phyloP scores from a whole-genome alignment of 768 basidiomycete genomes.

The Macrolepiota albuminosa region DNA sequence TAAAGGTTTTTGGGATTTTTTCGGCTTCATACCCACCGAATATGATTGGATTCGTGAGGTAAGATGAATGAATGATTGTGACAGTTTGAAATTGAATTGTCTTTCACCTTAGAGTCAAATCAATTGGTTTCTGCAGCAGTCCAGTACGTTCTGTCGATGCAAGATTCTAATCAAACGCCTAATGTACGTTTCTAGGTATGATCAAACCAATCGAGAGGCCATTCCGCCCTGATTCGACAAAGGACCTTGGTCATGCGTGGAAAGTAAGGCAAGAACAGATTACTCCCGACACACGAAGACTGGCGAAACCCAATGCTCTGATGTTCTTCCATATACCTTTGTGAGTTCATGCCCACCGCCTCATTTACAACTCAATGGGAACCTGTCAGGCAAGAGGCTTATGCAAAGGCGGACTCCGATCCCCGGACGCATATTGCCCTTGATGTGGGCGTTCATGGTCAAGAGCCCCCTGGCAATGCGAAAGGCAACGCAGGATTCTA shows the following conservation, averaged over 20 bases:
- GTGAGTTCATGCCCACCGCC: slow-evolving; percentile 34
- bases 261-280: slow-evolving; percentile 55
- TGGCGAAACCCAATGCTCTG: slow-evolving; percentile 92
- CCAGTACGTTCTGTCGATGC: slow-evolving; percentile 35
- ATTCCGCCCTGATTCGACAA: slow-evolving; percentile 70
- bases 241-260: slow-evolving; percentile 69
- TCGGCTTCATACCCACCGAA: slow-evolving; percentile 61
- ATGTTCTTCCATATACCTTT: slow-evolving; percentile 99
- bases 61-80: slow-evolving; percentile 11
- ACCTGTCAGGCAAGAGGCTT: slow-evolving; percentile 63
- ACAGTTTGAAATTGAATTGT: background rate
- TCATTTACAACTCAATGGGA: background rate
- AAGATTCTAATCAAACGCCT: background rate
- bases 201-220: slow-evolving; percentile 78
- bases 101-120: slow-evolving; percentile 61
- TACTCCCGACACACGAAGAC: slow-evolving; percentile 43
- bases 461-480: slow-evolving; percentile 57
- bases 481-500: slow-evolving; percentile 81
- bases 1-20: slow-evolving; percentile 52
- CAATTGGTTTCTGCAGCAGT: slow-evolving; percentile 87
- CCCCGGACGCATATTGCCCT: slow-evolving; percentile 54
- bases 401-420: slow-evolving; percentile 62
- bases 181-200: slow-evolving; percentile 29
- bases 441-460: slow-evolving; percentile 61
- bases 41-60: slow-evolving; percentile 85